Conservation (phyloP, 164 flowering plant species). For the Stephania cephalantha region DNA sequence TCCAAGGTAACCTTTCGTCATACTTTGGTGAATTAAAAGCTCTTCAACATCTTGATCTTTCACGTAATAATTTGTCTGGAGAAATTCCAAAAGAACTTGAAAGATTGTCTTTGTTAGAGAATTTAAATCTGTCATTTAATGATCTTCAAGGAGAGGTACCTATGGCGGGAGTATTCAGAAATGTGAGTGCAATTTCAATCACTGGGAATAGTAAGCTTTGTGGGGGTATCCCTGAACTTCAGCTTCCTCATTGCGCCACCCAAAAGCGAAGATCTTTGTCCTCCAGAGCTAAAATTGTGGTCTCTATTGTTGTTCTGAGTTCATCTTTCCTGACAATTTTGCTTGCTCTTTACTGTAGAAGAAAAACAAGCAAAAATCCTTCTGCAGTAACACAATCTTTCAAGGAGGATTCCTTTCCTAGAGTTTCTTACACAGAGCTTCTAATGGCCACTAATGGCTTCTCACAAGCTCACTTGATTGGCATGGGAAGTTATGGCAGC, state of each 20-base stretch:
- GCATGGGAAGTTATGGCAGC: constrained; percentile 17
- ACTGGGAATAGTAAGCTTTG: constrained; percentile 14
- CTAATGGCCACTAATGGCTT: constrained; percentile 17
- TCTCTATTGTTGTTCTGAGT: background rate
- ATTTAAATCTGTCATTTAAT: constrained; percentile 15
- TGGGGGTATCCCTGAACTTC: constrained; percentile 12
- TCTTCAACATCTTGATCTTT: constrained; percentile 17
- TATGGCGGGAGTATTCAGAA: constrained; percentile 7
- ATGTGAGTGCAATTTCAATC: constrained; percentile 9
- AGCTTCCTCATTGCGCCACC: constrained; percentile 7
- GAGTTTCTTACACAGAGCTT: constrained; percentile 17
- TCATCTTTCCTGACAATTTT: background rate
- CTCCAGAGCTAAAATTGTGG: background rate
- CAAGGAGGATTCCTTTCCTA: background rate
- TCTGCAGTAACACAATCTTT: background rate
- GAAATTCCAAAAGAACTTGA: constrained; percentile 10
- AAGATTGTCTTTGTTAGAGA: background rate
- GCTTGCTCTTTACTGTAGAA: constrained; percentile 8
- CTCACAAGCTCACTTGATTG: constrained; percentile 13
- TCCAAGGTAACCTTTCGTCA: constrained; percentile 8
- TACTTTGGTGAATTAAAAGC: constrained; percentile 7
- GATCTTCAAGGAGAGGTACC: constrained; percentile 14
- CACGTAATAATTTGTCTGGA: constrained; percentile 18
- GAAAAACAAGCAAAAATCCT: background rate
- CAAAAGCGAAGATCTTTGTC: background rate